Evolutionary conservation across 2,329 filamentous ascomycete genomes (phyloP).

Genomic region (Calonectria pseudoturangicola): DNA sequence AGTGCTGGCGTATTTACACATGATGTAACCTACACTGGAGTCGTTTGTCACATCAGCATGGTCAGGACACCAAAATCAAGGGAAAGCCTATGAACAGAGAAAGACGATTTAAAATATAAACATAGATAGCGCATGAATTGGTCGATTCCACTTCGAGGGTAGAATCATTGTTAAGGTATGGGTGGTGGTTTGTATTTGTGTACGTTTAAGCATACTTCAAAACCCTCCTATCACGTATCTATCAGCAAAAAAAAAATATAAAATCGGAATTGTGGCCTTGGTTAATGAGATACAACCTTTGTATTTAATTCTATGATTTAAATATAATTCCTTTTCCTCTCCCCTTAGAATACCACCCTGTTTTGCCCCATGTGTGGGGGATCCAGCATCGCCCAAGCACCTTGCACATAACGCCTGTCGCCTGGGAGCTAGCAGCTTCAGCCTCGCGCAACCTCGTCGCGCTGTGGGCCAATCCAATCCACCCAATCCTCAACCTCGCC

Average conservation of each 20-base stretch:
- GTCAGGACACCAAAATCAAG: neutral
- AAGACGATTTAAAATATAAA: neutral
- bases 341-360: neutral
- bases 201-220: no score
- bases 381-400: neutral
- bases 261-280: neutral
- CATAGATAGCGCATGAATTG: neutral
- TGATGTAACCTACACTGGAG: neutral
- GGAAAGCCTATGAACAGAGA: neutral
- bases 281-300: neutral
- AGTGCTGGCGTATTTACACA: neutral
- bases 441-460: conserved; percentile 34
- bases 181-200: no score
- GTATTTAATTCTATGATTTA: no score
- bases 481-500: conserved; percentile 22
- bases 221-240: no score
- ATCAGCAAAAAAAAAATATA: neutral
- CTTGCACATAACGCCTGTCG: neutral
- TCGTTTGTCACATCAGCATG: no score
- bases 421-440: conserved; percentile 10
- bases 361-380: neutral
- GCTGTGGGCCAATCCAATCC: conserved; percentile 33
- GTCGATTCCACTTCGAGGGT: neutral
- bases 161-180: neutral
- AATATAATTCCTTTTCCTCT: neutral